Percentiles rank a stretch among this genome's conserved stretches.
Evolutionary conservation across 352 stramenopile species (phyloP).

Genomic region (Globisporangium apiculatum): DNA sequence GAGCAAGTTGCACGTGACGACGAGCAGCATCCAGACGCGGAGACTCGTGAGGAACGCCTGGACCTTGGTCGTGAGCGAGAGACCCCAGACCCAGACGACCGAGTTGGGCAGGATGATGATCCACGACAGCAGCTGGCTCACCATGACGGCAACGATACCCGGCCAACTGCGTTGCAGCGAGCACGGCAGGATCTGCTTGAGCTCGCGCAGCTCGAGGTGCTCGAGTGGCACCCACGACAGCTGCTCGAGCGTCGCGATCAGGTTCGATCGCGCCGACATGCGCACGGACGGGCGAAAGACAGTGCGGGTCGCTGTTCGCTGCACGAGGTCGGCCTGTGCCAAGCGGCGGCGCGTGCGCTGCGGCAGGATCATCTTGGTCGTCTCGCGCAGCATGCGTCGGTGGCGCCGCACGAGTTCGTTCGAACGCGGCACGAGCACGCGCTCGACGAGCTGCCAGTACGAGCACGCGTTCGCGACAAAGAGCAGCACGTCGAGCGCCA

Average conservation of each 20-base stretch:
- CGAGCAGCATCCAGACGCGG: conserved; percentile 30
- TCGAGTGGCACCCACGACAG: conserved; percentile 12
- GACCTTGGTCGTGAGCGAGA: conserved; percentile 22
- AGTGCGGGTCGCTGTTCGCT: background rate
- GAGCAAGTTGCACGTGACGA: conserved; percentile 23
- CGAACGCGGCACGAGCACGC: conserved; percentile 11
- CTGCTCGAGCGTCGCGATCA: background rate
- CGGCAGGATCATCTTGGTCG: conserved; percentile 2
- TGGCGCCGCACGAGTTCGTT: conserved; percentile 11
- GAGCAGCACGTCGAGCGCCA: conserved; percentile 16
- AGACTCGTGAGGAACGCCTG: conserved; percentile 39
- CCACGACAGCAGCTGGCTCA: conserved; percentile 41
- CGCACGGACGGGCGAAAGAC: conserved; percentile 1
- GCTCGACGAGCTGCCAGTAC: conserved; percentile 13
- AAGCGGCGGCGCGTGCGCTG: conserved; percentile 3
- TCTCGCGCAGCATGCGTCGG: conserved; percentile 5
- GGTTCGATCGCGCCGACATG: conserved; percentile 1
- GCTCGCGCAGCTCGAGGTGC: conserved; percentile 10
- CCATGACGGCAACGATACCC: conserved; percentile 19
- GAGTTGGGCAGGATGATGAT: conserved; percentile 48
- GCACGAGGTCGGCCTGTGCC: background rate
- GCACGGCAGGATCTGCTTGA: conserved; percentile 12
- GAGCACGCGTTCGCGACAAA: conserved; percentile 16
- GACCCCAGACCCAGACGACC: conserved; percentile 35
- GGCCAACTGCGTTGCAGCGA: conserved; percentile 38